Percentiles rank a stretch among this genome's conserved stretches.
These are phyloP conservation scores for Pharnaceum exiguum DNA, from an alignment of 148 eudicot species.

Conservation along the genomic window DNA sequence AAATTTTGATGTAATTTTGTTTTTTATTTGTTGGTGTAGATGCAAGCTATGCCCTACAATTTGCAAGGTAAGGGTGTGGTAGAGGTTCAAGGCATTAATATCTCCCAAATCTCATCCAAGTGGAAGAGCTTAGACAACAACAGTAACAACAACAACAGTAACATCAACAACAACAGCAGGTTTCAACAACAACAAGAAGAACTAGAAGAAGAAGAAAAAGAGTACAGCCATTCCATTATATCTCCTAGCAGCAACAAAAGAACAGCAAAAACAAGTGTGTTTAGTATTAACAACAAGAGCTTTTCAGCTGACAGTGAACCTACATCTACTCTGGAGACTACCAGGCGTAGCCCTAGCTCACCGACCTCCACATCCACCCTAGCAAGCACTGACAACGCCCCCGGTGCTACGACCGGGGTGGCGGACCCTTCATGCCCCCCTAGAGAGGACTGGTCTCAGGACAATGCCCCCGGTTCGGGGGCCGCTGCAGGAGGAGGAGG, in stretches of 20 bases:
- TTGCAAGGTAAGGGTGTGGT: conserved; percentile 54
- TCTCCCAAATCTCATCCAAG: conserved; percentile 21
- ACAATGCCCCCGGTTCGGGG: neutral
- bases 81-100: conserved; percentile 13
- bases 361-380: conserved; percentile 66
- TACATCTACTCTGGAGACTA: conserved; percentile 70
- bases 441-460: conserved; percentile 6
- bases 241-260: neutral
- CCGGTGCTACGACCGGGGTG: conserved; percentile 49
- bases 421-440: conserved; percentile 21
- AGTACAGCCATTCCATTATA: neutral
- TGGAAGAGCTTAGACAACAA: conserved; percentile 18
- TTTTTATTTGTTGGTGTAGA: conserved; percentile 29
- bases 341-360: conserved; percentile 49
- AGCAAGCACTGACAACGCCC: conserved; percentile 22
- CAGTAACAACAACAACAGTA: conserved; percentile 2
- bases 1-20: conserved; percentile 3
- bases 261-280: neutral
- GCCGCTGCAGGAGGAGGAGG: conserved; percentile 22
- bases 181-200: too few relatives aligned
- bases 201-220: neutral
- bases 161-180: neutral
- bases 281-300: conserved; percentile 3
- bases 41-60: conserved; percentile 73
- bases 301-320: conserved; percentile 49